These are phyloP conservation scores for Blastobotrys arbuscula DNA, from an alignment of 1,139 yeast species.

Conservation along the genomic window DNA sequence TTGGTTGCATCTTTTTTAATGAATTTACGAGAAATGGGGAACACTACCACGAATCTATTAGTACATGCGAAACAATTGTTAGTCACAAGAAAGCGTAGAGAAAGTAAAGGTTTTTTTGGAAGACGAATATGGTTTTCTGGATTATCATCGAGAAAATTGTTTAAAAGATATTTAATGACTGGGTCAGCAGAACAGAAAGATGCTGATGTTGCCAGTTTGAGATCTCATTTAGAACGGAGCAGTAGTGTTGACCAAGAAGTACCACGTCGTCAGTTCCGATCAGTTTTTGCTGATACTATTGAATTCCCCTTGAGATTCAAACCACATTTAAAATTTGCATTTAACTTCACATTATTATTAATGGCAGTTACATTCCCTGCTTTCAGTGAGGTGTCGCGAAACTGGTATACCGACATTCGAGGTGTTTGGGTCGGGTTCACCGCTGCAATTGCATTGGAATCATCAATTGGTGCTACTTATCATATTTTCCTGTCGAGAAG, in stretches of 20 bases:
- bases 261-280: not conserved
- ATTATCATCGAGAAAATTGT: slow-evolving; percentile 32
- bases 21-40: slow-evolving; percentile 41
- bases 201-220: slow-evolving; percentile 22
- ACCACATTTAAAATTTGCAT: slow-evolving; percentile 41
- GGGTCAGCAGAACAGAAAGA: slow-evolving; percentile 24
- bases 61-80: slow-evolving; percentile 33
- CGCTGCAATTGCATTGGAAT: slow-evolving; percentile 44
- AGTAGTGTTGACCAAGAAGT: slow-evolving; percentile 3
- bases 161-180: slow-evolving; percentile 35
- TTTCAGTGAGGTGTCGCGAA: slow-evolving; percentile 41
- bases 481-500: slow-evolving; percentile 43
- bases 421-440: slow-evolving; percentile 53
- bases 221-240: not conserved
- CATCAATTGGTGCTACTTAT: slow-evolving; percentile 47
- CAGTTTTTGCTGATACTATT: slow-evolving; percentile 18
- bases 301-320: slow-evolving; percentile 29
- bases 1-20: slow-evolving; percentile 44
- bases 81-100: slow-evolving; percentile 32
- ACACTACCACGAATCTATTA: slow-evolving; percentile 33
- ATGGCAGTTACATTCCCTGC: slow-evolving; percentile 46
- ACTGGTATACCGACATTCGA: slow-evolving; percentile 42
- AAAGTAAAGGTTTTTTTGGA: slow-evolving; percentile 36
- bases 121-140: slow-evolving; percentile 41
- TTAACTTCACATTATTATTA: slow-evolving; percentile 42